Base-by-base conservation (phyloP, 1,284 basidiomycete species). In the Xanthoconium separans region DNA sequence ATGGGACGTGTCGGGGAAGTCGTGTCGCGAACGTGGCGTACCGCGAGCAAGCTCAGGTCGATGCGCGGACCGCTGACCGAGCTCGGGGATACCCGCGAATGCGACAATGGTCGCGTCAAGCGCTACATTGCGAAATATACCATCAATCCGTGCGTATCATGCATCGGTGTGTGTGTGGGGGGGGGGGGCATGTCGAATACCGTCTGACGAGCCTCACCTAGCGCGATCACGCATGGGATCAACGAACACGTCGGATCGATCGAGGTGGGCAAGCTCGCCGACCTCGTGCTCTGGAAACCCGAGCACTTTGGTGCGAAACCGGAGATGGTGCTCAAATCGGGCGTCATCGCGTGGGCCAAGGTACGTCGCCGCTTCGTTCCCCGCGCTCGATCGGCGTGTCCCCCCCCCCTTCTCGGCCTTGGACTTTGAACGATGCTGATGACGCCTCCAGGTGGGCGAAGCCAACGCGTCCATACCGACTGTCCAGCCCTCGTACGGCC, bases 1-100 rank as follows among this genome's bases (percentile, higher is more conserved):
- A 98, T 99, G 97, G 96, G 97, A 16, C 84, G 95, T 12, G 94
- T 99, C 11, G 97, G 95, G 11, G 97, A 99, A 70, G 96, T 99
- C 8, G 77, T 95, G 8, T 84, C 87, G 40, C 78, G 97, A 40
- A 98, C 97, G 0, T 99, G 97, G 97, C 80, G 95, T 37, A 98
- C 97, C 0, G 97, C 97, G 16, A 91, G 89, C 70, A 99, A 99
- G 77, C 91, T 99, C 91, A 83, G 84, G 51, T 82, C 87, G 44
- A 75, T 90, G 57, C 76, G 83, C 29, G 97, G 96, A 0, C 88
- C 93, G 1, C 64, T 89, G 41, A 65, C 53, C 15, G 70, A 74
- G 13, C 71, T 84, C 18, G 89, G 89, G 6, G 91, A 95, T 69
- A 68, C 69, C 9, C 77, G 80, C 1, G 82, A 82, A 2, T 80